Evolutionary conservation across 2,329 filamentous ascomycete species (phyloP).

Genomic region (Davidsoniella neocaledoniae): DNA sequence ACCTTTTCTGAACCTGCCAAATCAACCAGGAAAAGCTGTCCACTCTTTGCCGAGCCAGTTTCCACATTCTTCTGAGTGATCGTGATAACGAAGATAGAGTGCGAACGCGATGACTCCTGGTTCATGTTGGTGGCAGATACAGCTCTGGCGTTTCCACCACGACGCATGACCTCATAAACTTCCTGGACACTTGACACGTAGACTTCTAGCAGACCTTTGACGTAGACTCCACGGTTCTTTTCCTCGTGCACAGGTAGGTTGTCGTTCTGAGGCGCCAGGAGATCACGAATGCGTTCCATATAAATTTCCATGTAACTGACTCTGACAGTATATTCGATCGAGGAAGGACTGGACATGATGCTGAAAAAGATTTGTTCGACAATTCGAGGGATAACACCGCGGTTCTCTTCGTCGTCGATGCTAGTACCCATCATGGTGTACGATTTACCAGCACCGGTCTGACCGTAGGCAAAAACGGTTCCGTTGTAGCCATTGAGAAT

Average conservation of each 20-base stretch:
- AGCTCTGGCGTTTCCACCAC: slow-evolving; percentile 76
- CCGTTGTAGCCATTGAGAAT: slow-evolving; percentile 99
- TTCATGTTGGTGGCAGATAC: slow-evolving; percentile 99
- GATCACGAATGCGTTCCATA: slow-evolving; percentile 94
- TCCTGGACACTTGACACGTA: slow-evolving; percentile 93
- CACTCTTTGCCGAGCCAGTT: slow-evolving; percentile 88
- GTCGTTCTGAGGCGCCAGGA: slow-evolving; percentile 83
- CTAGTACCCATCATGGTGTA: slow-evolving; percentile 77
- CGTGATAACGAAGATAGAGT: slow-evolving; percentile 95
- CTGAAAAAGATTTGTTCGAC: slow-evolving; percentile 95
- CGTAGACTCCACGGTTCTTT: slow-evolving; percentile 88
- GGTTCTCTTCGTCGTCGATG: slow-evolving; percentile 74
- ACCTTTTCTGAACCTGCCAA: slow-evolving; percentile 97
- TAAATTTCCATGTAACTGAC: slow-evolving; percentile 99
- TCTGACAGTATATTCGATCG: slow-evolving; percentile 95
- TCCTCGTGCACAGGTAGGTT: slow-evolving; percentile 97
- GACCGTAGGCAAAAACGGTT: slow-evolving; percentile 95
- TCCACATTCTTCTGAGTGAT: slow-evolving; percentile 96
- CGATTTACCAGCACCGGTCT: slow-evolving; percentile 96
- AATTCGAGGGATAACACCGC: slow-evolving; percentile 92
- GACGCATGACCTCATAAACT: slow-evolving; percentile 91
- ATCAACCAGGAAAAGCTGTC: slow-evolving; percentile 93
- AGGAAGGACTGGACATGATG: slow-evolving; percentile 78
- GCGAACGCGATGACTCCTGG: slow-evolving; percentile 90
- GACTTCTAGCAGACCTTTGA: slow-evolving; percentile 85